Base-by-base conservation (phyloP, 441 rosid species). In the Populus hybrid region DNA sequence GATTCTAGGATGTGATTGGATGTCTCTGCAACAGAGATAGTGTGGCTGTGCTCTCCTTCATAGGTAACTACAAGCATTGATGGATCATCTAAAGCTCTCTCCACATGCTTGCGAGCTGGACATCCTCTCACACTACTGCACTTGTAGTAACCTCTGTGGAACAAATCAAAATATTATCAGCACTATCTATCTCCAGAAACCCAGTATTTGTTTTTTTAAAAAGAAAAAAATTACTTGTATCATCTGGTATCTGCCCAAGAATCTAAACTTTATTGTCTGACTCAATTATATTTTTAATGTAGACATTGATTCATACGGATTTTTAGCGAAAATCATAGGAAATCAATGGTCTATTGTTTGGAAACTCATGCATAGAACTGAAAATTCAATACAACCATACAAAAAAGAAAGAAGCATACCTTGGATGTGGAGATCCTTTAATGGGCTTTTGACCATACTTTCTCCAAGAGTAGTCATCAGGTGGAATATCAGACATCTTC, bases 81-180 rank as follows among this genome's bases (percentile, higher is more conserved):
- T 9, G 98, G 87, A 82, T 95, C 96, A 71, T 93, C 98, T 1
- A 82, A 76, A 1, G 98, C 96, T 83, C 97, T 88, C 83, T 93
- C 98, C 6, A 95, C 97, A 40, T 94, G 98, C 78, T 94, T 94
- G 68, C 98, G 89, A 1, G 97, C 98, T 23, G 98, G 97, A 76
- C 98, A 94, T 38, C 98, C 98, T 78, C 98, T 83, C 63, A 92
- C 84, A 19, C 98, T 95, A 34, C 98, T 95, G 84, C 98, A 95
- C 89, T 95, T 95, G 82, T 95, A 95, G 81, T 95, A 95, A 19
- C 97, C 98, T 82, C 98, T 95, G 92, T 46, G 6, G 32, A 30
- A 50, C 71, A 28, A 40, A 61, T 10, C 10, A 0, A 23, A 53
- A 53, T 53, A 4, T 53, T 53, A 53, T 53, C 61, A 53, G 7